phyloP scores from a whole-genome alignment of 2,329 filamentous ascomycete species.

The Curvularia hawaiiensis region DNA sequence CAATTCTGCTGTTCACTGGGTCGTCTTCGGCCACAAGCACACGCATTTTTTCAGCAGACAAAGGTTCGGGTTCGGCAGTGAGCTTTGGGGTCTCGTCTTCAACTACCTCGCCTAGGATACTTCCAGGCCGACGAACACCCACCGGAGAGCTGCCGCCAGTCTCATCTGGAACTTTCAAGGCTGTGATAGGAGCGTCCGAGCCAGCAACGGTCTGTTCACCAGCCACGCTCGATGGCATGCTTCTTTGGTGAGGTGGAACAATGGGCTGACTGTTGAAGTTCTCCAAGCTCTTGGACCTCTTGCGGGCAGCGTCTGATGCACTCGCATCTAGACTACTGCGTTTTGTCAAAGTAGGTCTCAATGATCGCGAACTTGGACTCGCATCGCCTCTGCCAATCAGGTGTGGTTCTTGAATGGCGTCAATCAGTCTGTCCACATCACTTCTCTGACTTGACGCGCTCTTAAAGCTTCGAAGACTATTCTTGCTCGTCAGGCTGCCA shows the following conservation, averaged over 20 bases:
- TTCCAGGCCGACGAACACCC: constrained; percentile 20
- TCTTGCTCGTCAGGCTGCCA: constrained; percentile 57
- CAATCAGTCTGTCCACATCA: constrained; percentile 73
- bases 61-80: constrained; percentile 14
- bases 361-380: constrained; percentile 31
- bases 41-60: constrained; percentile 56
- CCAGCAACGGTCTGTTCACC: constrained; percentile 49
- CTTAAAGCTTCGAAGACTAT: constrained; percentile 53
- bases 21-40: constrained; percentile 88
- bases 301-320: constrained; percentile 12
- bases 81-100: constrained; percentile 23
- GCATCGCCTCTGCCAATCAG: constrained; percentile 29
- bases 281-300: constrained; percentile 39
- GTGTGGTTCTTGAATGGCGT: constrained; percentile 69
- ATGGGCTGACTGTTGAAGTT: constrained; percentile 13
- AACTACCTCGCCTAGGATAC: constrained; percentile 38
- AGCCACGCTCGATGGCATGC: constrained; percentile 52
- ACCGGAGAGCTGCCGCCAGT: constrained; percentile 14
- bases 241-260: constrained; percentile 37
- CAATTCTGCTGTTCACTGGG: constrained; percentile 81
- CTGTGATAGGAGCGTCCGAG: constrained; percentile 51
- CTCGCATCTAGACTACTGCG: constrained; percentile 31
- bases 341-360: constrained; percentile 34
- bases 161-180: constrained; percentile 56
- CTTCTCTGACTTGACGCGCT: constrained; percentile 59